phyloP scores from a whole-genome alignment of 768 basidiomycete species.

The Boletus pseudo-olivaceus region DNA sequence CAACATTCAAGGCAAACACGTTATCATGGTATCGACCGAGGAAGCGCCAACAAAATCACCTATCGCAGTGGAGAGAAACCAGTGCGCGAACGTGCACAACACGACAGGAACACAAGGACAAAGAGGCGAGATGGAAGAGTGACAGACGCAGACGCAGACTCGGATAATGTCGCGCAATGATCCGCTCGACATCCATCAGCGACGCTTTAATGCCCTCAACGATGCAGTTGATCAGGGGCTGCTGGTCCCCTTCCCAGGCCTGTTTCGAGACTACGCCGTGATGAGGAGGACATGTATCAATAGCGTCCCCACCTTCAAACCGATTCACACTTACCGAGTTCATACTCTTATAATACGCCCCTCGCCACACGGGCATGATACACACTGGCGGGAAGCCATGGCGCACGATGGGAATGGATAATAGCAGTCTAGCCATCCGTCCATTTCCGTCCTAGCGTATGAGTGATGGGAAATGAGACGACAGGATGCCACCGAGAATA shows the following conservation, averaged over 20 bases:
- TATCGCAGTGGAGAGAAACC: neutral
- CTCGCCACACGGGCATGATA: conserved; percentile 23
- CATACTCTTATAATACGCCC: conserved; percentile 30
- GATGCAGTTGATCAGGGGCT: conserved; percentile 31
- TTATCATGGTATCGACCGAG: neutral
- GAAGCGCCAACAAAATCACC: neutral
- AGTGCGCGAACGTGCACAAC: neutral
- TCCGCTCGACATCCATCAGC: conserved; percentile 27
- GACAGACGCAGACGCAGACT: neutral
- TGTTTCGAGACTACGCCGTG: neutral
- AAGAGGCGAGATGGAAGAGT: neutral
- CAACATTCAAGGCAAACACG: neutral
- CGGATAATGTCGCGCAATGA: conserved; percentile 23
- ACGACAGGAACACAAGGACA: neutral
- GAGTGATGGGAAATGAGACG: neutral
- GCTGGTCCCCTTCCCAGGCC: conserved; percentile 35
- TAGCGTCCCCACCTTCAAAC: neutral
- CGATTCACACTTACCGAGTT: conserved; percentile 24
- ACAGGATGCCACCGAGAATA: neutral
- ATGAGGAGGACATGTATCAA: neutral
- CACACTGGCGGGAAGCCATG: conserved; percentile 32
- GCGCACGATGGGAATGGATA: conserved; percentile 34
- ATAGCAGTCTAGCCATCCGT: conserved; percentile 32
- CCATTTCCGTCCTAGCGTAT: conserved; percentile 33
- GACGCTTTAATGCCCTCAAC: conserved; percentile 26